Conservation (phyloP, 2,329 filamentous ascomycete species). For the Volutella citrinella region DNA sequence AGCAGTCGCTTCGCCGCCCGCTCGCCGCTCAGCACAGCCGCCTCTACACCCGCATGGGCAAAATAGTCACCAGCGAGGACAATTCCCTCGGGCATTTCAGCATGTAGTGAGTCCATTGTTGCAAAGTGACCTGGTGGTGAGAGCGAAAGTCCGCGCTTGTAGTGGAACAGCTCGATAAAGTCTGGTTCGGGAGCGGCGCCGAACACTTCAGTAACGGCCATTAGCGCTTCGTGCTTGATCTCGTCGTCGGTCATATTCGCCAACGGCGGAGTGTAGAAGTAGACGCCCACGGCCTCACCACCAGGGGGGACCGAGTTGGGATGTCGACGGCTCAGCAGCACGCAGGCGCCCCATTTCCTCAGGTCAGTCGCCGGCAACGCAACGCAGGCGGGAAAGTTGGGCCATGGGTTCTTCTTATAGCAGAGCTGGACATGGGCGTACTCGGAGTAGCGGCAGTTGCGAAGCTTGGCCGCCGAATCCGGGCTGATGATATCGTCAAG, state of each 20-base stretch:
- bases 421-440: conserved; percentile 3
- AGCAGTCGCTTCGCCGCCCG: not conserved
- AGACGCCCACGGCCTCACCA: not conserved
- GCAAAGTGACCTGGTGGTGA: not conserved
- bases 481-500: not conserved
- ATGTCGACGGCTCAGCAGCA: conserved; percentile 1
- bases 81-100: conserved; percentile 1
- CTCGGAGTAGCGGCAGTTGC: conserved; percentile 1
- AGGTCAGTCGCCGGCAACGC: conserved; percentile 1
- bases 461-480: conserved; percentile 1
- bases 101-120: not conserved
- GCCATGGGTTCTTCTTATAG: conserved; percentile 4
- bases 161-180: conserved; percentile 1
- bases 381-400: conserved; percentile 1
- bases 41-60: conserved; percentile 1
- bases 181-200: not conserved
- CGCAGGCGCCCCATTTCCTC: conserved; percentile 1
- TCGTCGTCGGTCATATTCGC: conserved; percentile 1
- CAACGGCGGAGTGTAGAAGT: conserved; percentile 1
- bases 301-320: conserved; percentile 1
- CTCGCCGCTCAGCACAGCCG: not conserved
- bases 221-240: conserved; percentile 1
- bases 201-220: conserved; percentile 1
- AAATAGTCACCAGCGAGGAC: conserved; percentile 1
- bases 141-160: conserved; percentile 1